Evolutionary conservation across 2,329 filamentous ascomycete genomes (phyloP).

Genomic region (Stachybotrys elegans): DNA sequence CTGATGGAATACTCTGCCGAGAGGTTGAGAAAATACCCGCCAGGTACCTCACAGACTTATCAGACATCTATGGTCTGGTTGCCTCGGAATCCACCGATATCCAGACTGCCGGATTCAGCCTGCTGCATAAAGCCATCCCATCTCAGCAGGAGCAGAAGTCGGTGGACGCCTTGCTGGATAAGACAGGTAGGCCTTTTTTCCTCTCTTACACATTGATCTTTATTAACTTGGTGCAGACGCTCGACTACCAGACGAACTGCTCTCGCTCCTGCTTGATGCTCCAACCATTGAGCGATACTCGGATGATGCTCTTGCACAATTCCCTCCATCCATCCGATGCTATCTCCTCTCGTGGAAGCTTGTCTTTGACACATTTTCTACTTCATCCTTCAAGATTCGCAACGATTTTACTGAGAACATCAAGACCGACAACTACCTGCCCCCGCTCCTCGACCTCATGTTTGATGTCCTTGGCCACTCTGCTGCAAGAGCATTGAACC

Average conservation of each 20-base stretch:
- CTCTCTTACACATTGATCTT: rapidly evolving
- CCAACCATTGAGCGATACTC: conserved; percentile 65
- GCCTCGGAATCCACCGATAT: conserved; percentile 70
- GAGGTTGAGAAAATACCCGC: conserved; percentile 61
- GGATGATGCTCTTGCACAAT: conserved; percentile 60
- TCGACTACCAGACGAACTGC: conserved; percentile 73
- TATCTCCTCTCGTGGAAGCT: conserved; percentile 89
- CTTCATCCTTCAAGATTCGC: conserved; percentile 76
- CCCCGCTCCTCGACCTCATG: conserved; percentile 68
- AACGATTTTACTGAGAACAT: conserved; percentile 75
- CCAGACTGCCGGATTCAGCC: conserved; percentile 73
- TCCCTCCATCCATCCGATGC: conserved; percentile 65
- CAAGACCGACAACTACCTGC: conserved; percentile 65
- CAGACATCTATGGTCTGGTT: conserved; percentile 69
- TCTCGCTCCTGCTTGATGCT: conserved; percentile 76
- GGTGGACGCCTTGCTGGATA: conserved; percentile 68
- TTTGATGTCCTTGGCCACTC: conserved; percentile 83
- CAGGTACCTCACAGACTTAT: conserved; percentile 56
- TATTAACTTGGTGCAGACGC: conserved; percentile 39
- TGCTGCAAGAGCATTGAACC: conserved; percentile 65
- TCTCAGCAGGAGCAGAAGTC: conserved; percentile 75
- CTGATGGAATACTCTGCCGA: conserved; percentile 69
- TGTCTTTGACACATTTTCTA: conserved; percentile 78
- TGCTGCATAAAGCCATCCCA: conserved; percentile 78
- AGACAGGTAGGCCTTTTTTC: conserved; percentile 40